These are phyloP conservation scores for Euphrasia confusa DNA, from an alignment of 257 asterid species.

Conservation along the genomic window DNA sequence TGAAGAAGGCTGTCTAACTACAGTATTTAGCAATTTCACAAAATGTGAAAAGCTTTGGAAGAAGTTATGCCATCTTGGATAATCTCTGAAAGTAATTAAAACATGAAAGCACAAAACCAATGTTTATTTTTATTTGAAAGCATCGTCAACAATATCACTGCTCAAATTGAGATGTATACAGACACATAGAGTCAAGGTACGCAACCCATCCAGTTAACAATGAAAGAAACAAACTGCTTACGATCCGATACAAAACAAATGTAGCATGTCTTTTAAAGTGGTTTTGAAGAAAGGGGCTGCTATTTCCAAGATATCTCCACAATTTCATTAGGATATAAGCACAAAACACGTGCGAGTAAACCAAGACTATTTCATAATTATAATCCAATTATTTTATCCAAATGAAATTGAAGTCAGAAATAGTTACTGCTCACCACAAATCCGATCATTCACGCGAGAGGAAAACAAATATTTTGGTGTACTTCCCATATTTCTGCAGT, in stretches of 20 bases:
- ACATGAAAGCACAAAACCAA: neutral
- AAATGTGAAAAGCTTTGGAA: neutral
- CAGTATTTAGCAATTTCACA: neutral
- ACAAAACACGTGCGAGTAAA: conserved; percentile 17
- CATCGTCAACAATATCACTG: neutral
- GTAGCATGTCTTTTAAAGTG: neutral
- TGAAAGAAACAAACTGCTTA: neutral
- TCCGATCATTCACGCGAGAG: conserved; percentile 74
- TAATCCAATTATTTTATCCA: too few relatives aligned
- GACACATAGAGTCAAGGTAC: neutral
- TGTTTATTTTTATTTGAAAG: neutral
- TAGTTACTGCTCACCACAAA: conserved; percentile 60
- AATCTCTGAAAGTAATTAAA: neutral
- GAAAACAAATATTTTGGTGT: conserved; percentile 76
- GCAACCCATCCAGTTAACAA: neutral
- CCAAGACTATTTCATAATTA: neutral
- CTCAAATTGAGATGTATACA: neutral
- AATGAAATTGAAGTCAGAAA: neutral
- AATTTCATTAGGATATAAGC: conserved; percentile 3
- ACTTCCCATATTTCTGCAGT: conserved; percentile 86
- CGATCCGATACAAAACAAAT: neutral
- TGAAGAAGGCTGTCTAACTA: neutral
- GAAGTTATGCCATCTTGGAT: too few relatives aligned
- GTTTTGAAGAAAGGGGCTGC: conserved; percentile 5
- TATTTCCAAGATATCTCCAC: conserved; percentile 1